Base-by-base conservation (phyloP, 805 yeast genomes). In the Saturnispora kantuleensis region DNA sequence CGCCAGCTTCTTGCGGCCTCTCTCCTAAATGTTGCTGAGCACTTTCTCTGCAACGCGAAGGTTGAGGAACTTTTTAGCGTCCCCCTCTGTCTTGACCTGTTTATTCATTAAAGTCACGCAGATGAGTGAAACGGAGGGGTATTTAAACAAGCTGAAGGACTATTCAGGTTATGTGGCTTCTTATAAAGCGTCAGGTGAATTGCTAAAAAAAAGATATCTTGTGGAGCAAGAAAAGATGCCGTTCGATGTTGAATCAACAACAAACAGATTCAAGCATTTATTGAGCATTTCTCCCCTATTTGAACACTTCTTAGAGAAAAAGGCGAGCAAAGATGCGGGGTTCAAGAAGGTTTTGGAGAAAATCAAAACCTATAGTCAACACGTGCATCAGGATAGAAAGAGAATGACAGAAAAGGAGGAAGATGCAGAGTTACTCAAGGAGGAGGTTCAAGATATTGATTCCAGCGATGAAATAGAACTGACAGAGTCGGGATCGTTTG, bases 341-440 rank as follows among this genome's bases (percentile, higher is more conserved):
- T 77, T 81, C 54, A 67, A 69, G 41, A 60, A 69, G 48, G 81
- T 80, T 11, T 61, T 80, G 41, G 68, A 74, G 30, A 54, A 65
- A 40, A 56, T 74, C 35, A 41, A 50, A 52, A 41, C 31, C 37
- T 16, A 52, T 50, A 16, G 31, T 12, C 35, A n/a, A 11, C 42
- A 42, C 21, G 11, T 32, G 2, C 18, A 15, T 10, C 69, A 66
- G 41, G 69, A 66, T 45, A 70, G 82, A 54, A 69, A 84, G 56
- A 69, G 88, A 48, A 80, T 80, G 55, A 80, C 86, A 3, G 89
- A 82, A 53, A 75, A 77, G 56, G 89, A 83, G 58, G 93, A 83
- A 57, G 89, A 84, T 58, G 86, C 77, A 1, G 87, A 81, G 47
- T 67, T 88, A 64, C 70, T 77, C 50, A 81, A 81, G 39, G 78